Evolutionary conservation across 2,329 filamentous ascomycete genomes (phyloP).

Genomic region (Penicillium psychrosexuale): DNA sequence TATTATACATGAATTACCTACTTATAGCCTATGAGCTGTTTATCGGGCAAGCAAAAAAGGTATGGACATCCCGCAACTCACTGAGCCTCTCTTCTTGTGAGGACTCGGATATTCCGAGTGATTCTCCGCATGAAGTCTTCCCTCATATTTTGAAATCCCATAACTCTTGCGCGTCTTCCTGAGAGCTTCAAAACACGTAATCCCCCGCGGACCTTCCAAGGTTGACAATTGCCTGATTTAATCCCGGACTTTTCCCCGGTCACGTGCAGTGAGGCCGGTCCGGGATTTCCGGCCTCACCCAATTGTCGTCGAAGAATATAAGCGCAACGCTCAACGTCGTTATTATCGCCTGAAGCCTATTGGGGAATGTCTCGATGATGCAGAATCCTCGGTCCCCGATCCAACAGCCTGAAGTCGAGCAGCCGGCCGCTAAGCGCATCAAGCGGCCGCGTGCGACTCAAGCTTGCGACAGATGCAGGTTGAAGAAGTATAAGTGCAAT

Average conservation of each 20-base stretch:
- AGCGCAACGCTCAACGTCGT: constrained; percentile 2
- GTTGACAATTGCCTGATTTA: constrained; percentile 10
- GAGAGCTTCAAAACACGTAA: too few relatives aligned
- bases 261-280: constrained; percentile 13
- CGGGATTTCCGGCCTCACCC: constrained; percentile 21
- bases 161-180: too few relatives aligned
- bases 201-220: constrained; percentile 1
- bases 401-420: constrained; percentile 12
- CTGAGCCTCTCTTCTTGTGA: too few relatives aligned
- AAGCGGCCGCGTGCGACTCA: constrained; percentile 45
- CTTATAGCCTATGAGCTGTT: too few relatives aligned
- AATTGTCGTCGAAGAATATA: constrained; percentile 4
- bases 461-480: constrained; percentile 48
- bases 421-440: constrained; percentile 21
- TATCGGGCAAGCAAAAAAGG: too few relatives aligned
- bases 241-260: constrained; percentile 1
- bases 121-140: constrained; percentile 14
- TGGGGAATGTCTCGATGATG: constrained; percentile 25
- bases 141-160: too few relatives aligned
- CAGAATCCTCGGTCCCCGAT: constrained; percentile 37
- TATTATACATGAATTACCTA: too few relatives aligned
- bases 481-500: constrained; percentile 52
- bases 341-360: background rate
- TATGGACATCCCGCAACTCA: too few relatives aligned
- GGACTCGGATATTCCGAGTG: constrained; percentile 23